These are phyloP conservation scores for Phialemoniopsis sp. DNA, from an alignment of 2,329 filamentous ascomycete species.

Conservation along the genomic window DNA sequence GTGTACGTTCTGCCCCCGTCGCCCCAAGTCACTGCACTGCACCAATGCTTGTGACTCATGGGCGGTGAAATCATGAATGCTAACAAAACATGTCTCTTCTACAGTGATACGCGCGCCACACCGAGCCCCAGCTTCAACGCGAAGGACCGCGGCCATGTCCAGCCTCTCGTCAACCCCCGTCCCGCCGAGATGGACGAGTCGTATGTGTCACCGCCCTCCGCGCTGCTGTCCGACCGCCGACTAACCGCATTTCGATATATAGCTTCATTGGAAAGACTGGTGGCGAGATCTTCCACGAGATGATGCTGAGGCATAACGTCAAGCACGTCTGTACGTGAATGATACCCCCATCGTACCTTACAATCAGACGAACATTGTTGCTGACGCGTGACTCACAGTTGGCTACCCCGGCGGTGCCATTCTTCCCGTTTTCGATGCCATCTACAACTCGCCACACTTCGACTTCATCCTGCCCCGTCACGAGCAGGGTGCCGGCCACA, in stretches of 20 bases:
- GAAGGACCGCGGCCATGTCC: conserved; percentile 55
- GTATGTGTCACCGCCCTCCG: conserved; percentile 44
- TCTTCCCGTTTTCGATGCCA: conserved; percentile 96
- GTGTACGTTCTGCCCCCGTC: conserved; percentile 43
- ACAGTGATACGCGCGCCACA: conserved; percentile 50
- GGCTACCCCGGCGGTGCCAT: conserved; percentile 95
- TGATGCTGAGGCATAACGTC: conserved; percentile 91
- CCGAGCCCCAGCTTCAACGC: conserved; percentile 61
- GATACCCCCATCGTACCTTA: conserved; percentile 1
- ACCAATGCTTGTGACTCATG: conserved; percentile 19
- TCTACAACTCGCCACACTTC: conserved; percentile 97
- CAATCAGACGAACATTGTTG: background rate
- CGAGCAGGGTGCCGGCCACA: conserved; percentile 97
- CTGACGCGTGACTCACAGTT: conserved; percentile 38
- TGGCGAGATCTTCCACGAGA: conserved; percentile 97
- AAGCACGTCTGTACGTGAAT: conserved; percentile 88
- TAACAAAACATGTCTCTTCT: conserved; percentile 10
- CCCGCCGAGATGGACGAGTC: conserved; percentile 72
- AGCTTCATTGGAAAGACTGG: conserved; percentile 93
- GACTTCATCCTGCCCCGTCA: conserved; percentile 93
- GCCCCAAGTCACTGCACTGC: conserved; percentile 10
- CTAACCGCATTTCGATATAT: conserved; percentile 10
- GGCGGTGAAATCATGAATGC: conserved; percentile 7
- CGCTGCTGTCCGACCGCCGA: conserved; percentile 4
- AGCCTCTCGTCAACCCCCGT: conserved; percentile 60